These are phyloP conservation scores for Phylloboletellus chloephorus DNA, from an alignment of 1,284 basidiomycete genomes.

Conservation along the genomic window DNA sequence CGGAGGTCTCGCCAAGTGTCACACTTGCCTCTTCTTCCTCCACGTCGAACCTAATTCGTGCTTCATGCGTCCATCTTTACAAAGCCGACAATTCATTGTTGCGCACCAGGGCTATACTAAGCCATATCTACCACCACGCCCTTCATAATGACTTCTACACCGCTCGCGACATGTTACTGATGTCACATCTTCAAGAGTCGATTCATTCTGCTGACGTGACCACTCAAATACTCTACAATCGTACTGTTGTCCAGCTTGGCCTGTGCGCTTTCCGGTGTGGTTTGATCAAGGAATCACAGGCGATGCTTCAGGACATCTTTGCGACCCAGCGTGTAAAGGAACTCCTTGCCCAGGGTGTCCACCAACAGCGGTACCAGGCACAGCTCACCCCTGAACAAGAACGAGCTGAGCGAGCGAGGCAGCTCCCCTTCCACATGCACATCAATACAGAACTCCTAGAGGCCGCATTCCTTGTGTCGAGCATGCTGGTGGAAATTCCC, in stretches of 20 bases:
- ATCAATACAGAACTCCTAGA: constrained; percentile 98
- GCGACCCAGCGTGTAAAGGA: constrained; percentile 96
- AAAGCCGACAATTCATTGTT: constrained; percentile 86
- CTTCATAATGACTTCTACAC: constrained; percentile 96
- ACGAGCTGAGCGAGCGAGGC: constrained; percentile 90
- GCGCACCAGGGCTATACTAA: constrained; percentile 94
- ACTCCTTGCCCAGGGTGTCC: constrained; percentile 93
- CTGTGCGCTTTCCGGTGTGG: constrained; percentile 95
- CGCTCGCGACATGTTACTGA: constrained; percentile 95
- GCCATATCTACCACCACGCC: constrained; percentile 96
- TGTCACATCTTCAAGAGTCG: constrained; percentile 98
- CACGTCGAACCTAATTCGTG: constrained; percentile 77
- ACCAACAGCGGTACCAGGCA: constrained; percentile 83
- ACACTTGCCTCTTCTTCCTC: constrained; percentile 51
- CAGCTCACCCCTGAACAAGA: constrained; percentile 91
- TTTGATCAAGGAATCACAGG: constrained; percentile 90
- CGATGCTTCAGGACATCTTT: constrained; percentile 93
- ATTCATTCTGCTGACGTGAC: constrained; percentile 94
- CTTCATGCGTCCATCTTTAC: constrained; percentile 91
- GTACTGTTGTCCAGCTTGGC: constrained; percentile 95
- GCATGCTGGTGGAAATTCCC: constrained; percentile 98
- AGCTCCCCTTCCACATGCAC: constrained; percentile 99
- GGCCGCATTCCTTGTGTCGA: constrained; percentile 95
- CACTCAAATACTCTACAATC: constrained; percentile 98
- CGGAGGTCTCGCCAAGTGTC: constrained; percentile 55